Evolutionary conservation across 176 grass and related monocot species (phyloP), one percentile per base, ranked within the genome.

Genomic region (Bolboschoenus planiculmis): DNA sequence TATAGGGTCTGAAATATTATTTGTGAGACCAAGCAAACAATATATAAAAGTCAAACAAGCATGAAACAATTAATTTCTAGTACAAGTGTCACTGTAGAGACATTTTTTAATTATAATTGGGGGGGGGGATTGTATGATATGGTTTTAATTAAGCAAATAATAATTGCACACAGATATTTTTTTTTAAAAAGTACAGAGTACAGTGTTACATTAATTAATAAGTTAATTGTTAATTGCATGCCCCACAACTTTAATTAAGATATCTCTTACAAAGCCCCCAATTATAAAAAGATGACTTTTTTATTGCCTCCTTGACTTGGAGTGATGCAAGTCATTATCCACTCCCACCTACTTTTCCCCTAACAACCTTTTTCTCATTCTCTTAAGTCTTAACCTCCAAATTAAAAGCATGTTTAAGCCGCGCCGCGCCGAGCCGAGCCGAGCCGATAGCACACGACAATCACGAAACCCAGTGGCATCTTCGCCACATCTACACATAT

Each of bases 301-400:
- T 9, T 27, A 6, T 9, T 27, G 39, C n/a, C 10, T 50, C 13
- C 67, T 76, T 50, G 71, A 76, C 71, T 40, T 42, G 4, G 63
- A 67, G 63, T 40, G 34, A 34, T 40, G n/a, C 35, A 42, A 70
- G 65, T 70, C 65, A 42, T 70, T 70, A 70, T 70, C 65, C 36
- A 70, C 65, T 51, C 51, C 44, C 44, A 76, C 72, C 72, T 31
- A 76, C 44, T 76, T 73, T 76, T 51, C 2, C 72, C 24, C 44
- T 76, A 76, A 76, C 44, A 40, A 70, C 35, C n/a, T n/a, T 31
- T 70, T 70, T 70, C 65, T 70, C 35, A 23, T 11, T 21, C 64
- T 68, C 34, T 40, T 67, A 37, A 67, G 13, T 20, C 3, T 47
- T 67, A 37, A 67, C 31, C 33, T 46, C 42, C 11, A 36, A 74